Evolutionary conservation across 2,329 filamentous ascomycete genomes (phyloP).

Genomic region (Exophiala xenobiotica): DNA sequence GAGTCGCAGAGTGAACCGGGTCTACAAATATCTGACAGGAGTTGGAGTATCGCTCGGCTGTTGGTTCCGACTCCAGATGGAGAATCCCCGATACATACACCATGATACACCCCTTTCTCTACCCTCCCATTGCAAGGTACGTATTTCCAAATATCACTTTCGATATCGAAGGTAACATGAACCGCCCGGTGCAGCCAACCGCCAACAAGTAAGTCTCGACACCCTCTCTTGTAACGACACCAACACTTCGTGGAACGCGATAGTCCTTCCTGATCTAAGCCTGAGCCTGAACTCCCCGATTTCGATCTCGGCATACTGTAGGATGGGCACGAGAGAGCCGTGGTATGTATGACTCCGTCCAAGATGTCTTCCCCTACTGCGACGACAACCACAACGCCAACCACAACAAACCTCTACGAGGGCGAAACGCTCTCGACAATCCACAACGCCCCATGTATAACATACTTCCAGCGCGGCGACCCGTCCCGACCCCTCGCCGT

Average conservation of each 20-base stretch:
- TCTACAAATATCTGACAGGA: no score
- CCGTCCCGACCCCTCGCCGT: background rate
- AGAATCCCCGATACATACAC: no score
- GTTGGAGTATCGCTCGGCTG: no score
- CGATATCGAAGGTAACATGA: no score
- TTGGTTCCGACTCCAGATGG: no score
- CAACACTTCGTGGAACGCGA: no score
- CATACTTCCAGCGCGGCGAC: constrained; percentile 4
- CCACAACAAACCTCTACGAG: background rate
- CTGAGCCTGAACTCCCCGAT: no score
- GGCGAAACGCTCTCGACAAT: background rate
- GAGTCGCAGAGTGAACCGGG: no score
- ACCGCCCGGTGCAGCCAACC: no score
- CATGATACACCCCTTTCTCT: background rate
- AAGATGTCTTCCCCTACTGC: background rate
- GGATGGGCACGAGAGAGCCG: background rate
- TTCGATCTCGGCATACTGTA: no score
- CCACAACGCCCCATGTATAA: constrained; percentile 8
- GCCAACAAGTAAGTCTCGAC: background rate
- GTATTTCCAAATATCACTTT: background rate
- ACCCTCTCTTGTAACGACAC: background rate
- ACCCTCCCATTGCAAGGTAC: background rate
- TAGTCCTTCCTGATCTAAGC: no score
- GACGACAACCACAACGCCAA: background rate
- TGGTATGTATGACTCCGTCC: background rate